phyloP scores from a whole-genome alignment of 23 red algal genomes.

The Porphyridium purpureum region DNA sequence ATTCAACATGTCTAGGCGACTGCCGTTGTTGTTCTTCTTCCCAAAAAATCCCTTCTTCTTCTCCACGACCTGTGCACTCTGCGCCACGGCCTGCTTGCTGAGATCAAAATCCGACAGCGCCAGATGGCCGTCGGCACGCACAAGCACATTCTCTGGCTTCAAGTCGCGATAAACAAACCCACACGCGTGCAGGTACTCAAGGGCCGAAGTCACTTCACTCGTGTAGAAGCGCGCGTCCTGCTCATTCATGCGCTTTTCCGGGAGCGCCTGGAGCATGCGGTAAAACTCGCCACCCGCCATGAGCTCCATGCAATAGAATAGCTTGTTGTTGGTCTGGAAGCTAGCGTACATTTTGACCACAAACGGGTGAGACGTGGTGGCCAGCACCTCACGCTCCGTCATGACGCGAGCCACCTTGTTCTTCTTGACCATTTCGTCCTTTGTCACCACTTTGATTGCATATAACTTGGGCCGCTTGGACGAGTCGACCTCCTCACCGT shows the following conservation, averaged over 20 bases:
- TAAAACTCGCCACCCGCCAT: slow-evolving; percentile 49
- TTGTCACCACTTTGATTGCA: slow-evolving; percentile 45
- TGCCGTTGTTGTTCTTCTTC: too few relatives aligned
- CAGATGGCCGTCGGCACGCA: slow-evolving; percentile 35
- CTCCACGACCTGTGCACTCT: slow-evolving; percentile 24
- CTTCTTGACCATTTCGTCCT: slow-evolving; percentile 32
- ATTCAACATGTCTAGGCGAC: too few relatives aligned
- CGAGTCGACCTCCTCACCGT: too few relatives aligned
- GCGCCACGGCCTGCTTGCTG: slow-evolving; percentile 32
- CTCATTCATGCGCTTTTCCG: slow-evolving; percentile 28
- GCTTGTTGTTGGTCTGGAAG: slow-evolving; percentile 21
- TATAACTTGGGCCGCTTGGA: too few relatives aligned
- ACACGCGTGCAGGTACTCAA: slow-evolving; percentile 40
- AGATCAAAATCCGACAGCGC: slow-evolving; percentile 46
- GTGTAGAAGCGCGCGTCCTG: slow-evolving; percentile 30
- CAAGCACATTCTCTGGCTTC: slow-evolving; percentile 63
- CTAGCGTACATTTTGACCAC: slow-evolving; percentile 49
- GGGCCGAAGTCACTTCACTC: slow-evolving; percentile 26
- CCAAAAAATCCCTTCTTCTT: too few relatives aligned
- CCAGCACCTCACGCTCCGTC: slow-evolving; percentile 40
- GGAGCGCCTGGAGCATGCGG: slow-evolving; percentile 22
- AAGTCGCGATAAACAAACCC: slow-evolving; percentile 48
- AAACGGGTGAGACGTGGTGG: slow-evolving; percentile 36
- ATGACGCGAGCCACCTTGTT: slow-evolving; percentile 43
- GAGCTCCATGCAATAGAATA: slow-evolving; percentile 40